These are phyloP conservation scores for Naganishia cerealis DNA, from an alignment of 1,284 basidiomycete species.

Conservation along the genomic window DNA sequence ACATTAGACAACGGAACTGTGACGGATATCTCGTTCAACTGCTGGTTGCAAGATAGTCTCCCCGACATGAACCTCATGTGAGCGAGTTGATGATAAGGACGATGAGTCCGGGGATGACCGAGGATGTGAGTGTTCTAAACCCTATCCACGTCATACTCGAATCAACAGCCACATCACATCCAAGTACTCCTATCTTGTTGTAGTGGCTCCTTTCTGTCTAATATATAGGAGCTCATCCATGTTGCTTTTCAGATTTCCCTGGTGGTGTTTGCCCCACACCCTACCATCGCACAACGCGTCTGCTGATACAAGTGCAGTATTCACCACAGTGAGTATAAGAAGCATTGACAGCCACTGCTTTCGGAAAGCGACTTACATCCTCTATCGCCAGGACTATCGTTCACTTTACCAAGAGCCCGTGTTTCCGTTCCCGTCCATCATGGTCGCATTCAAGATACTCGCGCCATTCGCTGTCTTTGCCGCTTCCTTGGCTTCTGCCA, in stretches of 20 bases:
- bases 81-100: neutral
- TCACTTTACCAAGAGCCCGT: too few species aligned
- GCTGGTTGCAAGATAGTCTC: neutral
- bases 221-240: too few species aligned
- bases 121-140: neutral
- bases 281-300: too few species aligned
- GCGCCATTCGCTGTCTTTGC: neutral
- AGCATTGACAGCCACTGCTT: neutral
- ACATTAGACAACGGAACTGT: neutral
- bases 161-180: too few species aligned
- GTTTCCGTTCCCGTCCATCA: neutral
- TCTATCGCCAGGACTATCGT: too few species aligned
- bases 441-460: neutral
- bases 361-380: neutral
- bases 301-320: too few species aligned
- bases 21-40: neutral
- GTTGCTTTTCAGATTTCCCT: too few species aligned
- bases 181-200: too few species aligned
- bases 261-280: too few species aligned
- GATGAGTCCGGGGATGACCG: neutral
- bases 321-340: conserved; percentile 1
- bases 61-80: neutral
- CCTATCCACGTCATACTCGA: too few species aligned
- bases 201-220: too few species aligned
- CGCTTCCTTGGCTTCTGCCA: conserved; percentile 2